Evolutionary conservation across 495 filamentous ascomycete genomes (phyloP).

Genomic region (Penicillium roqueforti): DNA sequence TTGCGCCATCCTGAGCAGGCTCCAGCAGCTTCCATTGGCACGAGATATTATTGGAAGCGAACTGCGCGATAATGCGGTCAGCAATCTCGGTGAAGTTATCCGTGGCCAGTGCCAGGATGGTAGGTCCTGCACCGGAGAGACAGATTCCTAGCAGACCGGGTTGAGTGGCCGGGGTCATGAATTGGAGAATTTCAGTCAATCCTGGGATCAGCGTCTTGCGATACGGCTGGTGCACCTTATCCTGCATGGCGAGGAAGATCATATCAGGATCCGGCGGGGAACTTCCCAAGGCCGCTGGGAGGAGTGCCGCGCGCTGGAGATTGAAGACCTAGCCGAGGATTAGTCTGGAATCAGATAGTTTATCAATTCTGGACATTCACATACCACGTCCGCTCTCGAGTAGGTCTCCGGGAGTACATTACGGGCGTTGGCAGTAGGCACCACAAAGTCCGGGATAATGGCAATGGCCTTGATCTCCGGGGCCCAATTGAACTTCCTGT

Average conservation of each 20-base stretch:
- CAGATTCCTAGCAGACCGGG: conserved; percentile 89
- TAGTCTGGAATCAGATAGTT: neutral
- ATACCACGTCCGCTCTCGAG: conserved; percentile 70
- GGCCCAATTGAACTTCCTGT: conserved; percentile 87
- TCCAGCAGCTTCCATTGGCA: conserved; percentile 86
- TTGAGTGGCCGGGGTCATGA: conserved; percentile 76
- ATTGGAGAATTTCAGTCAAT: conserved; percentile 81
- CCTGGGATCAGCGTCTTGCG: conserved; percentile 84
- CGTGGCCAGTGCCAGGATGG: conserved; percentile 88
- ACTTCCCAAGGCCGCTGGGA: conserved; percentile 78
- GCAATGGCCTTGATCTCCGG: conserved; percentile 91
- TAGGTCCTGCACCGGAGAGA: conserved; percentile 88
- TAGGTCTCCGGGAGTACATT: conserved; percentile 75
- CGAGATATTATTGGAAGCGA: conserved; percentile 62
- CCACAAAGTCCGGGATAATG: conserved; percentile 91
- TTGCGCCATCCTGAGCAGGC: conserved; percentile 79
- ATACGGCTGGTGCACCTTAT: conserved; percentile 95
- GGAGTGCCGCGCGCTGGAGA: conserved; percentile 81
- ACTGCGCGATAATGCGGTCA: conserved; percentile 63
- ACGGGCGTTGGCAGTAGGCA: conserved; percentile 82
- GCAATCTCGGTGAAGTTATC: conserved; percentile 83
- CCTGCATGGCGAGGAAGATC: conserved; percentile 96
- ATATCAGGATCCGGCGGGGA: conserved; percentile 87
- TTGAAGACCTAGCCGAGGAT: conserved; percentile 68
- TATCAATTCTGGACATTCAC: conserved; percentile 18